These are phyloP conservation scores for Alectoria sarmentosa DNA, from an alignment of 495 filamentous ascomycete genomes.

Conservation along the genomic window DNA sequence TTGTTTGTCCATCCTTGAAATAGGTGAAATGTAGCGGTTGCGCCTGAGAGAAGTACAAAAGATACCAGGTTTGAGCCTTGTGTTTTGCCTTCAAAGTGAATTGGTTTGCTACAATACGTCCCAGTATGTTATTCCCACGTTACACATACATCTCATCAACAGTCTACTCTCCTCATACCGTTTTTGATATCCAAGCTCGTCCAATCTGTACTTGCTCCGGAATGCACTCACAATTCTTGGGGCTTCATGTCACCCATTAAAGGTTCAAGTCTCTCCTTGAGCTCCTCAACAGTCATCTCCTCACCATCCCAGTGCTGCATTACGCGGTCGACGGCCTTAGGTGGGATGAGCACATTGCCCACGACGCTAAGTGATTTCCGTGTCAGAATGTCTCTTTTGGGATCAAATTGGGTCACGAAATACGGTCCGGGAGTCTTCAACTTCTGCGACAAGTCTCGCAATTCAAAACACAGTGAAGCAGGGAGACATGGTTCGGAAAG, in stretches of 20 bases:
- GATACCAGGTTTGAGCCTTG: neutral
- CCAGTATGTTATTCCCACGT: neutral
- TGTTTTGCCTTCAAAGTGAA: neutral
- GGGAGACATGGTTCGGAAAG: no score
- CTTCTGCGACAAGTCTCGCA: no score
- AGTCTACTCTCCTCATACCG: neutral
- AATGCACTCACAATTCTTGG: conserved; percentile 1
- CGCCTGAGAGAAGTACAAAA: no score
- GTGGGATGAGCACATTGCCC: conserved; percentile 64
- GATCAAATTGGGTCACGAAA: no score
- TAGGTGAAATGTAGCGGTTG: neutral
- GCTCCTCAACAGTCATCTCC: conserved; percentile 57
- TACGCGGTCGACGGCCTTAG: conserved; percentile 42
- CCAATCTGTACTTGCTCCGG: neutral
- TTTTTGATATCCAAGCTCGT: neutral
- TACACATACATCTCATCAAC: neutral
- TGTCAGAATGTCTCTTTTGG: no score
- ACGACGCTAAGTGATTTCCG: no score
- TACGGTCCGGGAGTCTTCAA: no score
- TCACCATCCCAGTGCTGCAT: conserved; percentile 36
- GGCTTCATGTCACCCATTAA: conserved; percentile 34
- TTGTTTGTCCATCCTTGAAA: neutral
- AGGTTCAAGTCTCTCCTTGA: conserved; percentile 48
- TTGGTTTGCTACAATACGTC: neutral
- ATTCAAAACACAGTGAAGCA: no score